Evolutionary conservation across 495 filamentous ascomycete genomes (phyloP).

Genomic region (Paragyromitra xinjiangensis): DNA sequence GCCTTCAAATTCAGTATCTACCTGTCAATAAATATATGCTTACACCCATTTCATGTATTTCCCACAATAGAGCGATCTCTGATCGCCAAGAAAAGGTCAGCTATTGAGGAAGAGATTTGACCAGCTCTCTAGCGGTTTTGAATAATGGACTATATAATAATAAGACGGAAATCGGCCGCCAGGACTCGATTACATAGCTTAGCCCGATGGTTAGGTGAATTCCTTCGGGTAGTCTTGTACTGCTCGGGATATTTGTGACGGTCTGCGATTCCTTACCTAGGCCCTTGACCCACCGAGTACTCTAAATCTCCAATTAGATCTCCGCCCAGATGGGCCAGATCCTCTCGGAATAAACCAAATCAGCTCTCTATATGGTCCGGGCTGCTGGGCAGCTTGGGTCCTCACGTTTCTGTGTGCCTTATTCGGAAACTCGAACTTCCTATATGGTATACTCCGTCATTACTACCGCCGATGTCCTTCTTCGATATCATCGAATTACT

Average conservation of each 20-base stretch:
- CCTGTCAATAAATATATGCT: not conserved
- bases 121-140: not conserved
- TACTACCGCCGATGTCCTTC: not conserved
- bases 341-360: constrained; percentile 5
- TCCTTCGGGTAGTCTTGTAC: not conserved
- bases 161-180: not conserved
- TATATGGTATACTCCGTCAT: not conserved
- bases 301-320: not conserved
- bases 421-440: not conserved
- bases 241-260: not conserved
- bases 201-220: not conserved
- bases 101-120: not conserved
- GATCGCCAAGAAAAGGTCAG: not conserved
- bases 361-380: constrained; percentile 4
- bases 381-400: constrained; percentile 1
- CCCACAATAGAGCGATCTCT: not conserved
- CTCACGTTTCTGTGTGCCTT: not conserved
- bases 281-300: not conserved
- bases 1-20: not conserved
- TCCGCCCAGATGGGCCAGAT: not conserved
- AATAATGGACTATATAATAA: not conserved
- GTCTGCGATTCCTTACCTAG: not conserved
- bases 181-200: not conserved
- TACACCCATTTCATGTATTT: not conserved
- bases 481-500: not conserved